A percentile compares a stretch with the other conserved stretches of the same genome.
phyloP scores from a whole-genome alignment of 768 basidiomycete species.

The Mrakia hoshinonis region DNA sequence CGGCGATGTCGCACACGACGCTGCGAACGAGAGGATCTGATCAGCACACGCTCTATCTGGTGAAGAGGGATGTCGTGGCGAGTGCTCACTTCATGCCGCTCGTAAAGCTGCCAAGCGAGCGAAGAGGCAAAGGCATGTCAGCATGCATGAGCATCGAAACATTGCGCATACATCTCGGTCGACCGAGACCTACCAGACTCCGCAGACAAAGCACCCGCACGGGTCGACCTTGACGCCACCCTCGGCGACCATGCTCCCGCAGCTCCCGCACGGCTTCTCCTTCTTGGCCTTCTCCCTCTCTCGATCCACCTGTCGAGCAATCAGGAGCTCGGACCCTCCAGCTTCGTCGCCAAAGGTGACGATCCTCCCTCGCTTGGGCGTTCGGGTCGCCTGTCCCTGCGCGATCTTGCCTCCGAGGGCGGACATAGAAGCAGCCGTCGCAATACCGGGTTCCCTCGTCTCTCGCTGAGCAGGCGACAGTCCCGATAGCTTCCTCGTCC shows the following conservation, averaged over 20 bases:
- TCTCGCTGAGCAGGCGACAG: not conserved
- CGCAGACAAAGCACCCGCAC: conserved; percentile 18
- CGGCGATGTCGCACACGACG: conserved; percentile 27
- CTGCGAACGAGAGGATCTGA: not conserved
- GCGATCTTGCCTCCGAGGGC: not conserved
- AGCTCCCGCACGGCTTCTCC: conserved; percentile 13
- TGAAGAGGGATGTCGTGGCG: too few species aligned
- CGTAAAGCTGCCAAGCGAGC: conserved; percentile 17
- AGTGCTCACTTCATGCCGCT: conserved; percentile 24
- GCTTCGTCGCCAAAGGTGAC: not conserved
- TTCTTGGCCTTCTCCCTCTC: not conserved
- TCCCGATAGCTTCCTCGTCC: not conserved
- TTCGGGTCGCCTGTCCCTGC: not conserved
- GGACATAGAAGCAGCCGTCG: not conserved
- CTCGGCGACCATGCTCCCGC: conserved; percentile 5
- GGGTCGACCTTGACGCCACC: conserved; percentile 17
- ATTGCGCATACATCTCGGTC: not conserved
- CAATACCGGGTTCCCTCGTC: not conserved
- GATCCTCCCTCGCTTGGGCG: not conserved
- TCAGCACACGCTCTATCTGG: not conserved
- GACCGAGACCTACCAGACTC: conserved; percentile 11
- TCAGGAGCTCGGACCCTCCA: not conserved
- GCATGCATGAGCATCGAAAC: not conserved
- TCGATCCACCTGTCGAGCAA: not conserved
- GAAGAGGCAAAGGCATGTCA: not conserved